Evolutionary conservation across 75 land plant genomes (phyloP).

Genomic region (Picea glauca): DNA sequence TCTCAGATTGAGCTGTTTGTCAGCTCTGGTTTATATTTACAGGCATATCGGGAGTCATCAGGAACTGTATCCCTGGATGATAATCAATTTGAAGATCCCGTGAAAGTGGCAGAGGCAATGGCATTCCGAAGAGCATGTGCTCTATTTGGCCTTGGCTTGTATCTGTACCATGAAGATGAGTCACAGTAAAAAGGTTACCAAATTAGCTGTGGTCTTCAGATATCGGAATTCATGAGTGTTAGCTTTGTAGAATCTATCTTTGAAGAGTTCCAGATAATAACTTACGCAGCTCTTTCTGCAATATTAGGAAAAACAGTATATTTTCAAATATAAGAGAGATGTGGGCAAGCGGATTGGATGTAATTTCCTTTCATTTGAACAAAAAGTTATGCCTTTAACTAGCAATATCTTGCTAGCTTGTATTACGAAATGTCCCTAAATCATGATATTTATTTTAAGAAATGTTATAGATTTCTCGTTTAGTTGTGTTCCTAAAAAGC

Average conservation of each 20-base stretch:
- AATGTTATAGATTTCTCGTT: not conserved
- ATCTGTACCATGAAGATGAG: conserved; percentile 86
- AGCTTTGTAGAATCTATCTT: not conserved
- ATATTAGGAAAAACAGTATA: not conserved
- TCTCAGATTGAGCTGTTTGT: too few species aligned
- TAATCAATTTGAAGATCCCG: too few species aligned
- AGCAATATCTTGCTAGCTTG: not conserved
- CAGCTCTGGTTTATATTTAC: too few species aligned
- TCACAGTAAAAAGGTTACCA: not conserved
- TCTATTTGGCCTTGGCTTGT: conserved; percentile 88
- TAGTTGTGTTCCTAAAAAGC: not conserved
- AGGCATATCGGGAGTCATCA: too few species aligned
- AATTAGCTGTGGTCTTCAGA: not conserved
- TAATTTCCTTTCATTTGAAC: not conserved
- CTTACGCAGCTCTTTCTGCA: not conserved
- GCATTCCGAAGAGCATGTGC: conserved; percentile 94
- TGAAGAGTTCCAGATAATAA: conserved; percentile 2
- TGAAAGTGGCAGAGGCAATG: conserved; percentile 84
- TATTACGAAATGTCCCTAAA: not conserved
- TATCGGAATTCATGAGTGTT: not conserved
- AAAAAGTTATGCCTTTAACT: not conserved
- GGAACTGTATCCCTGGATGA: too few species aligned
- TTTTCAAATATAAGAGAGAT: not conserved
- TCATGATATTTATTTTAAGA: not conserved
- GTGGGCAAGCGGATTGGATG: not conserved